These are phyloP conservation scores for Calvatia gigantea DNA, from an alignment of 768 basidiomycete genomes.

Conservation along the genomic window DNA sequence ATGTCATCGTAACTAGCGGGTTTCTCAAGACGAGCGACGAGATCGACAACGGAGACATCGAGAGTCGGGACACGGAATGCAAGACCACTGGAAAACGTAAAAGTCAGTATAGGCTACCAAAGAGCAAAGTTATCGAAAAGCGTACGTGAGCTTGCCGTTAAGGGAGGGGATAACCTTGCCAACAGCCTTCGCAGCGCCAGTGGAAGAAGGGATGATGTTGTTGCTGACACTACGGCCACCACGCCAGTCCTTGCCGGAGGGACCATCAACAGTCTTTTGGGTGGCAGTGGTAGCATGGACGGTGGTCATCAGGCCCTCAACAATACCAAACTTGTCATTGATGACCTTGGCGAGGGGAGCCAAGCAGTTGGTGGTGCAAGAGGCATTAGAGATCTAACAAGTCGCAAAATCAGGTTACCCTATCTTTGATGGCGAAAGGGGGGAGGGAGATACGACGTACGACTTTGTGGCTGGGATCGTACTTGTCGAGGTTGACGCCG, in stretches of 20 bases:
- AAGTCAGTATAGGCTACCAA: background rate
- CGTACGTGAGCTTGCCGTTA: conserved; percentile 97
- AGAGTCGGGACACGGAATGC: conserved; percentile 96
- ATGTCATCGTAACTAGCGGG: conserved; percentile 83
- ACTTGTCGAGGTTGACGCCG: conserved; percentile 93
- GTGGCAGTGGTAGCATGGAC: conserved; percentile 97
- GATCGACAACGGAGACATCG: conserved; percentile 97
- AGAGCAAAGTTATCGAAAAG: conserved; percentile 11
- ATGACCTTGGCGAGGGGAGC: conserved; percentile 99
- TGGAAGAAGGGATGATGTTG: conserved; percentile 99
- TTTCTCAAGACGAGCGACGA: conserved; percentile 91
- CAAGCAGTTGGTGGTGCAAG: conserved; percentile 99
- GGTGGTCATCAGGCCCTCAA: conserved; percentile 98
- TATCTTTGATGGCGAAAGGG: background rate
- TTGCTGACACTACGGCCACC: conserved; percentile 93
- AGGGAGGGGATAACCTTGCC: conserved; percentile 96
- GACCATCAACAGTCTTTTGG: conserved; percentile 93
- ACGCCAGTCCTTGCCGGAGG: conserved; percentile 95
- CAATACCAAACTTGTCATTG: conserved; percentile 94
- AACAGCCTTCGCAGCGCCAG: conserved; percentile 98
- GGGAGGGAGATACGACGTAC: conserved; percentile 37
- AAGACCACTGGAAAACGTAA: conserved; percentile 63
- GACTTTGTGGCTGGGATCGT: conserved; percentile 86
- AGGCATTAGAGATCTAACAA: conserved; percentile 89
- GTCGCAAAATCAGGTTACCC: conserved; percentile 3